Evolutionary conservation across 75 land plant genomes (phyloP).

Genomic region (Pinus taeda): DNA sequence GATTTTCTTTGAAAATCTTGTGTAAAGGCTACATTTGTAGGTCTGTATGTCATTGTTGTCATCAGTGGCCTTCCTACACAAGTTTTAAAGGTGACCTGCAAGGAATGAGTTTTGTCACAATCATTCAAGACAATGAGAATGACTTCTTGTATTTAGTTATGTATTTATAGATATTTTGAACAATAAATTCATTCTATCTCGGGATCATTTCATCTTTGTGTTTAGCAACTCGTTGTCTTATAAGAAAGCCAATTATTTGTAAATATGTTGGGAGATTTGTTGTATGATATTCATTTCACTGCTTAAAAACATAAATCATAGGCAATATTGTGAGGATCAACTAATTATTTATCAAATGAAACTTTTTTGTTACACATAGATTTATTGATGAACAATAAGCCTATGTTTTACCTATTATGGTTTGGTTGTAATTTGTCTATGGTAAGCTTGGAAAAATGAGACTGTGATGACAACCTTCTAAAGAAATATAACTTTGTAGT

Average conservation of each 20-base stretch:
- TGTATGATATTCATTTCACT: neutral
- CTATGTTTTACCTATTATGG: no score
- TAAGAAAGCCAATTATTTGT: neutral
- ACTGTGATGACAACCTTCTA: neutral
- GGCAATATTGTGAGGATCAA: neutral
- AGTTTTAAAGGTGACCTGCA: neutral
- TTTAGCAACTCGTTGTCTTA: no score
- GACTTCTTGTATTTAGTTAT: no score
- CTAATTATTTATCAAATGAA: neutral
- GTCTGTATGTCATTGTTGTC: no score
- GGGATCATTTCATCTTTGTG: no score
- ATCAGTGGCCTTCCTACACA: neutral
- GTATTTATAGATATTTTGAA: neutral
- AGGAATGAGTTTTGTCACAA: neutral
- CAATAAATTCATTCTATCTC: neutral
- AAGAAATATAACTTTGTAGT: neutral
- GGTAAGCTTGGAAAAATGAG: no score
- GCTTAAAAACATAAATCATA: neutral
- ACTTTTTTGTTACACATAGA: neutral
- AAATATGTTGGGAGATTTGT: neutral
- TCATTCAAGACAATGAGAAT: neutral
- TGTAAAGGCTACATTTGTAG: neutral
- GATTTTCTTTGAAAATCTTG: neutral
- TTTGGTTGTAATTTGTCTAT: no score
- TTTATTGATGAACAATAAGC: neutral